A percentile compares a stretch with the other conserved stretches of the same genome.
phyloP scores from a whole-genome alignment of 2,329 filamentous ascomycete species.

The Whalleya microplaca region DNA sequence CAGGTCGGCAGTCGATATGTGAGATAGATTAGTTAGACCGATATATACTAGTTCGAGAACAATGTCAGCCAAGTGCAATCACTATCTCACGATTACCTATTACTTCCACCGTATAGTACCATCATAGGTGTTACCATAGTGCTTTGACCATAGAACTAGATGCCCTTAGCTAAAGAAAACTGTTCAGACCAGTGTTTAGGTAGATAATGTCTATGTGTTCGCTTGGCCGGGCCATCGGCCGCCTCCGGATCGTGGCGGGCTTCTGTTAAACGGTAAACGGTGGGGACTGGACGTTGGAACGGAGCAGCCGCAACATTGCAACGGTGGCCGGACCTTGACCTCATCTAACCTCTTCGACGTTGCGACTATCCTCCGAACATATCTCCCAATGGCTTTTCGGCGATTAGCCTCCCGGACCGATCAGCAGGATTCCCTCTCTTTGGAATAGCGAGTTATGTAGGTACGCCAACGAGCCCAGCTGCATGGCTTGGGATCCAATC shows the following conservation, averaged over 20 bases:
- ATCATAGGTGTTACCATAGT: no score
- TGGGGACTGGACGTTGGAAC: background rate
- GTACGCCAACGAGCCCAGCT: conserved; percentile 7
- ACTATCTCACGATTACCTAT: no score
- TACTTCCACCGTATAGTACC: no score
- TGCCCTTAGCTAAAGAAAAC: no score
- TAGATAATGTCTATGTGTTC: no score
- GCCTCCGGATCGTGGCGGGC: background rate
- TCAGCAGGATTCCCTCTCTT: background rate
- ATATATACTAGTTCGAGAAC: no score
- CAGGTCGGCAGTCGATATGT: no score
- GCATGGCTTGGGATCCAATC: conserved; percentile 22
- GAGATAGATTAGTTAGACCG: no score
- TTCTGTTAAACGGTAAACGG: background rate
- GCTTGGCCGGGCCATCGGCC: background rate
- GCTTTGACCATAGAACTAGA: no score
- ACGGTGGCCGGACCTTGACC: background rate
- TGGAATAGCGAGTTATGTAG: background rate
- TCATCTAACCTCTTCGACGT: background rate
- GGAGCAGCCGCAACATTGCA: background rate
- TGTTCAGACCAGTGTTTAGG: no score
- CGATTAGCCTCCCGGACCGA: conserved; percentile 14
- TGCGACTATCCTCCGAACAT: conserved; percentile 2
- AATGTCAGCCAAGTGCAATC: no score
- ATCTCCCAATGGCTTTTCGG: conserved; percentile 5